These are phyloP conservation scores for Paraphaeosphaeria minitans DNA, from an alignment of 2,329 filamentous ascomycete species.

Conservation along the genomic window DNA sequence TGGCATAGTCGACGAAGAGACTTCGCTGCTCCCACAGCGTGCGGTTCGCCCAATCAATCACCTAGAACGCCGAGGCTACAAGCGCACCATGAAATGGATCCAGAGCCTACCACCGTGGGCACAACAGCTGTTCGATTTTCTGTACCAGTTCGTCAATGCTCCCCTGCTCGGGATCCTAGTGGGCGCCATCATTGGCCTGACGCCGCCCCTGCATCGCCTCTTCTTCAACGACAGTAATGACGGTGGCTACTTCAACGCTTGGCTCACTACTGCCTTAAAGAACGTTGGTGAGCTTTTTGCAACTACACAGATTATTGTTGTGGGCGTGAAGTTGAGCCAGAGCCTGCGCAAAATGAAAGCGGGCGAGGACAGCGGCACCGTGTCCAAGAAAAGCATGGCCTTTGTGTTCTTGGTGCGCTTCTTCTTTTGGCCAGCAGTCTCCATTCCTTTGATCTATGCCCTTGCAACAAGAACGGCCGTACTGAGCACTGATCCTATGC, in stretches of 20 bases:
- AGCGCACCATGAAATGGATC: conserved; percentile 42
- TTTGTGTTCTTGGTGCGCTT: conserved; percentile 64
- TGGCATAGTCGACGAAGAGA: conserved; percentile 52
- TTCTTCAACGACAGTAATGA: conserved; percentile 65
- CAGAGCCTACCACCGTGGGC: conserved; percentile 44
- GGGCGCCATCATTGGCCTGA: conserved; percentile 64
- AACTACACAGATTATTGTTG: conserved; percentile 67
- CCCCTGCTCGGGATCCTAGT: conserved; percentile 65
- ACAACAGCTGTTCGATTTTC: conserved; percentile 49
- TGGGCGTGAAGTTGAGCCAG: conserved; percentile 67
- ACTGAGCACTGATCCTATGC: conserved; percentile 63
- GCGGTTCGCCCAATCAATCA: conserved; percentile 36
- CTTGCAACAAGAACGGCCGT: conserved; percentile 59
- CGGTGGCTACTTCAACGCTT: conserved; percentile 69
- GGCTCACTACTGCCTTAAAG: conserved; percentile 66
- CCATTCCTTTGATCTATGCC: conserved; percentile 60
- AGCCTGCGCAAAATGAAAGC: conserved; percentile 56
- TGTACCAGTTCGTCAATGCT: conserved; percentile 63
- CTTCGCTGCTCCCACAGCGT: conserved; percentile 56
- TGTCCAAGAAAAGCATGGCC: conserved; percentile 57
- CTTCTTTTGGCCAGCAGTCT: conserved; percentile 63
- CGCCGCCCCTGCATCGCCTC: conserved; percentile 62
- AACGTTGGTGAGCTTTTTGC: conserved; percentile 69
- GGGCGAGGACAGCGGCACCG: conserved; percentile 47
- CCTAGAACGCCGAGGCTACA: conserved; percentile 41